Base-by-base conservation (phyloP, 1,139 yeast species). In the Debaryomyces psychrophilus region DNA sequence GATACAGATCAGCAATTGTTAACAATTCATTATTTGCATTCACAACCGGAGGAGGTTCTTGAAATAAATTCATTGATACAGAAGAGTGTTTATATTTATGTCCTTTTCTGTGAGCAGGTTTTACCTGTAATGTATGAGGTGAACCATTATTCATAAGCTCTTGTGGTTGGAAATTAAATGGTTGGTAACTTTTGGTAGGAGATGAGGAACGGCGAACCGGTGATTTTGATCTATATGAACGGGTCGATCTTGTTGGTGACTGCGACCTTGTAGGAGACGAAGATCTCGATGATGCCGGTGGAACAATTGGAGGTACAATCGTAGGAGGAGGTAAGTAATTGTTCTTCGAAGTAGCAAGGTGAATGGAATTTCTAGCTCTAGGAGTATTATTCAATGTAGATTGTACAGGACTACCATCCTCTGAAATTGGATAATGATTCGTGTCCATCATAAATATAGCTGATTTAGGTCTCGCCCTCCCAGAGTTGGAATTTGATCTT, bases 51-150 rank as follows among this genome's bases (percentile, higher is more conserved):
- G 90, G 85, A 1, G 97, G 97, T 60, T 92, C 98, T 61, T 89
- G 97, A 64, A 93, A 93, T 62, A 92, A 79, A 63, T 93, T 93
- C 93, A 93, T 87, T 3, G 96, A 88, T 5, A 93, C 96, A n/a
- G 97, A 90, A 5, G 97, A 90, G 59, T 93, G 98, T 63, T 93
- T 93, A 62, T 93, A 93, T 57, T 92, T 81, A 67, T 93, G 99
- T 8, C 99, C 98, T 53, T 92, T 85, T 70, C 98, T 82, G 59
- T 89, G 95, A 0, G 87, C 83, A 0, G 92, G 80, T 51, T 76
- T 78, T 12, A 68, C 65, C 54, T 58, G 62, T 25, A 72, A 57
- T 5, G 69, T 62, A 31, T 54, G 58, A 8, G 41, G 28, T 8
- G 69, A 62, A n/a, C 62, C 58, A 52, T 62, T 66, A 43, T 50